These are phyloP conservation scores for Ajuga reptans DNA, from an alignment of 305 asterid genomes.

Conservation along the genomic window DNA sequence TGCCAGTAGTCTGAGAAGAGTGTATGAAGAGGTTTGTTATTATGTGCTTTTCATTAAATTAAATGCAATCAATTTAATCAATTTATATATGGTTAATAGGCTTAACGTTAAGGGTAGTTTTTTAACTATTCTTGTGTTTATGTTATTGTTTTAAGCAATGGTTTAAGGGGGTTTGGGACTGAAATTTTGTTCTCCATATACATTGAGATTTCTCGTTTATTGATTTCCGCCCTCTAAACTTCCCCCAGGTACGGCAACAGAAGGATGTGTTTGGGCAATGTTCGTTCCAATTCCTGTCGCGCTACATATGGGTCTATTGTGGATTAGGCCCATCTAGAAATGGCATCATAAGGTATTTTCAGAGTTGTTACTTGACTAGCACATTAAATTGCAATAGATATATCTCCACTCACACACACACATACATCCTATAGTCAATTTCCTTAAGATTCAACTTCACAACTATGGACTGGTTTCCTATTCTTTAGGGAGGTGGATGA, in stretches of 20 bases:
- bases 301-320: conserved; percentile 72
- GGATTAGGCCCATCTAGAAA: conserved; percentile 66
- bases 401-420: neutral
- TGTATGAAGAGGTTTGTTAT: conserved; percentile 77
- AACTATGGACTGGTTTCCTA: conserved; percentile 1
- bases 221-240: neutral
- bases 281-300: conserved; percentile 57
- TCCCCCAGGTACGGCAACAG: conserved; percentile 65
- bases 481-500: conserved; percentile 68
- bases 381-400: conserved; percentile 1
- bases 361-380: conserved; percentile 10
- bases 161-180: no score
- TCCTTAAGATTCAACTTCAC: conserved; percentile 1
- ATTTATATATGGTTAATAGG: neutral
- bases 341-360: conserved; percentile 66
- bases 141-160: neutral
- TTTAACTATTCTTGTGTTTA: neutral
- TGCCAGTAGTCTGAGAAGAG: conserved; percentile 73
- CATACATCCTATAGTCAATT: no score
- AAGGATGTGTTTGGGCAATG: conserved; percentile 55
- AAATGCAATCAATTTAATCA: no score
- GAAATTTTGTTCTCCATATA: neutral
- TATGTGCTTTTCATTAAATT: conserved; percentile 1
- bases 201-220: neutral
- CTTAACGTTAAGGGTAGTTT: neutral